These are phyloP conservation scores for Auxenochlorella protothecoides DNA, from an alignment of 139 green algal species.

Conservation along the genomic window DNA sequence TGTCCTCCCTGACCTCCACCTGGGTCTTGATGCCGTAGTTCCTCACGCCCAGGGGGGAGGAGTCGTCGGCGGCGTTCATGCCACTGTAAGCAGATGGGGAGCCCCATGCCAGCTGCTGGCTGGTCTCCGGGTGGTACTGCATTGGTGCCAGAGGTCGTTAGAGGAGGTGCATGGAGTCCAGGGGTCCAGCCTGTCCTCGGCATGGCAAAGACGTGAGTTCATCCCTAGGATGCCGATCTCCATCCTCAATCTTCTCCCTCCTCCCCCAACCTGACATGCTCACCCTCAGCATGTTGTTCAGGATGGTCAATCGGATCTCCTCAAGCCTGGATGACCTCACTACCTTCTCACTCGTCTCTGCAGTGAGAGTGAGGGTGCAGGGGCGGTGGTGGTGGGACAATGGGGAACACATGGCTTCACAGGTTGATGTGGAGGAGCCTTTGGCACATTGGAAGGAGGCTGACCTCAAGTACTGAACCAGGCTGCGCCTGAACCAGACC, in stretches of 20 bases:
- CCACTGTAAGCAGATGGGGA: too few relatives aligned
- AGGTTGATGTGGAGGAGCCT: background rate
- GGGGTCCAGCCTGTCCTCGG: too few relatives aligned
- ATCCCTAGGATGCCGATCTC: too few relatives aligned
- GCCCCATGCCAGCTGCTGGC: slow-evolving; percentile 29
- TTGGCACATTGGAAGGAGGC: background rate
- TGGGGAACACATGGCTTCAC: too few relatives aligned
- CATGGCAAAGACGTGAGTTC: too few relatives aligned
- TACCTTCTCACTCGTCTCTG: slow-evolving; percentile 74
- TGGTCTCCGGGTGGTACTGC: slow-evolving; percentile 69
- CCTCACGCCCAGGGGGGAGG: slow-evolving; percentile 9
- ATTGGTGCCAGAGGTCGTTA: slow-evolving; percentile 3
- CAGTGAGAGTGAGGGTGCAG: background rate
- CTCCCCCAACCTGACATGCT: too few relatives aligned
- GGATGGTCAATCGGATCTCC: slow-evolving; percentile 84
- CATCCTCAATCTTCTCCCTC: too few relatives aligned
- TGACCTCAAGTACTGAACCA: background rate
- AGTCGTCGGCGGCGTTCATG: too few relatives aligned
- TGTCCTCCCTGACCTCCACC: slow-evolving; percentile 16
- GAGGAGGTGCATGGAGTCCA: too few relatives aligned
- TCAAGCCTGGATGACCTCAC: slow-evolving; percentile 68
- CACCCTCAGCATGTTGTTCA: slow-evolving; percentile 55
- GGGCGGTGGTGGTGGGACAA: too few relatives aligned
- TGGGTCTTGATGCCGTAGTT: slow-evolving; percentile 30
- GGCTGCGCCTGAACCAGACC: too few relatives aligned